Evolutionary conservation across 2,329 filamentous ascomycete species (phyloP).

Genomic region (Aspergillus melleus): DNA sequence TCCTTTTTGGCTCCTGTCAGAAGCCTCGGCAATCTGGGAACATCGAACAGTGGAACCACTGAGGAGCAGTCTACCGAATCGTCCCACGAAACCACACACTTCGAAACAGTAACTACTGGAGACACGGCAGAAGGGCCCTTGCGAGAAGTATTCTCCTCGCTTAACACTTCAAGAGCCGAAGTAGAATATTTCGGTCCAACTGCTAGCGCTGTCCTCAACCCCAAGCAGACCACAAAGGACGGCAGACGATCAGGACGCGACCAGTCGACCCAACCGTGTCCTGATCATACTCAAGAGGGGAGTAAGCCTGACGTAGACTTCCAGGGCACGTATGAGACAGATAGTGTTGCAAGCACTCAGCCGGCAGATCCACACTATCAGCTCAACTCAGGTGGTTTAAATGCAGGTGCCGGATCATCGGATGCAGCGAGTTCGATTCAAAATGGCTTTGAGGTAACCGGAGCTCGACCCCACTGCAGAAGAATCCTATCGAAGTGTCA

Average conservation of each 20-base stretch:
- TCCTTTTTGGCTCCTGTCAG: background rate
- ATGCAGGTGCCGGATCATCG: no score
- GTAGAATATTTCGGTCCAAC: background rate
- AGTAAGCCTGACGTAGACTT: no score
- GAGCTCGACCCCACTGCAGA: no score
- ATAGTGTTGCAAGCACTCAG: no score
- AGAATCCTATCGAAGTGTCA: no score
- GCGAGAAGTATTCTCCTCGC: background rate
- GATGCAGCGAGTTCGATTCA: no score
- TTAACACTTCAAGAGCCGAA: background rate
- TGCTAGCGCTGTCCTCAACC: background rate
- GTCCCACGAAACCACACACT: background rate
- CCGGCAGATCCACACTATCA: no score
- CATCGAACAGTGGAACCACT: background rate
- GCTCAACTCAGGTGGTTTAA: no score
- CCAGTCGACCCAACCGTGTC: background rate
- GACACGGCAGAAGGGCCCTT: background rate
- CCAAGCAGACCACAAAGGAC: background rate
- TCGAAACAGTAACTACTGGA: background rate
- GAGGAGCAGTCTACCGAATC: background rate
- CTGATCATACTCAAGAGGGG: background rate
- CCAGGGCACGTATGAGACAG: no score
- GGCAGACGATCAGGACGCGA: background rate
- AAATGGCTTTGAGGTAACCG: no score
- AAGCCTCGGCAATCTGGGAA: background rate